Evolutionary conservation across 768 basidiomycete genomes (phyloP), one percentile per base, ranked within the genome.

Genomic region (Pisolithus marmoratus): DNA sequence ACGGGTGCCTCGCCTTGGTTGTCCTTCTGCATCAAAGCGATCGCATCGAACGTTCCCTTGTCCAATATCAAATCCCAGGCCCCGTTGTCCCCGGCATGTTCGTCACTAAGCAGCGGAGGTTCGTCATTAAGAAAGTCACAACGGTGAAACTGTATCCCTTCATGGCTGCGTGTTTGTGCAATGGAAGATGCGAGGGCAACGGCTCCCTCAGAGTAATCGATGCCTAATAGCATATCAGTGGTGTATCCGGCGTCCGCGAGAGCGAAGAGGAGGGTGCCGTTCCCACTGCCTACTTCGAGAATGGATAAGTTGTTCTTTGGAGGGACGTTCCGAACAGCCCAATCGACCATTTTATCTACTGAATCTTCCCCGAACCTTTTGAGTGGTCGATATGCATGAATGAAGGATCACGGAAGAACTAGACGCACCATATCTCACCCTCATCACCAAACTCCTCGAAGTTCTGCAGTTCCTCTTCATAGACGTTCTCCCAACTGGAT

Each of bases 41-140:
- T 90, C 5, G 90, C 90, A 60, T 93, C 90, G 61, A 82, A 90
- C 0, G 90, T 93, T n/a, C 90, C 90, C 64, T 93, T 93, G 68
- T 93, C 90, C 51, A 92, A 61, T 15, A 92, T 62, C 6, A 91
- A 68, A 61, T 90, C 86, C 90, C 90, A 93, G 9, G 62, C 53
- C 3, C 57, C 53, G 4, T 55, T 54, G 19, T 49, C 40, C 1
- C 45, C 34, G 3, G 23, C 19, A 29, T 36, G 46, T 38, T 52
- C 54, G 11, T 9, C 54, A 48, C n/a, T 46, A 40, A 55, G 57
- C 34, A 51, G 48, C 7, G 64, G 52, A 7, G 84, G 82, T 37
- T 75, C 73, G 5, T 82, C 73, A 9, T 70, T 63, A 36, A 93
- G 67, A 59, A 92, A 87, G 69, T 92, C 83, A 60, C 83, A 84